phyloP scores from a whole-genome alignment of 2,329 filamentous ascomycete genomes.

The Trichoderma afroharzianum region DNA sequence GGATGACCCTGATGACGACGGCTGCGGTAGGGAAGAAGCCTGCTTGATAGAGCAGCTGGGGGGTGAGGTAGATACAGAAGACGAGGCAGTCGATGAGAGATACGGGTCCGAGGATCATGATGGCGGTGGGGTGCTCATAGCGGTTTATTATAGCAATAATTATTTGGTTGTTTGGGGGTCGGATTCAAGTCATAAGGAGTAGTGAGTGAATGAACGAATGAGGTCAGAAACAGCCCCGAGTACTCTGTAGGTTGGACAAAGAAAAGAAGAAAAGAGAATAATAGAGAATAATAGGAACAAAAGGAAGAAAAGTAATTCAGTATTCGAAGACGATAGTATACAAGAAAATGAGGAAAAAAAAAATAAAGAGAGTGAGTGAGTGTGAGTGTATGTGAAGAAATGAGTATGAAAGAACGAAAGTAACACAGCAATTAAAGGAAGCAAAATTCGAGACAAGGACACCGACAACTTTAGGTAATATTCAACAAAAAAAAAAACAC shows the following conservation, averaged over 20 bases:
- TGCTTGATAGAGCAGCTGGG: constrained; percentile 66
- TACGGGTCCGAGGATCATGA: constrained; percentile 71
- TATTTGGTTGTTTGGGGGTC: background rate
- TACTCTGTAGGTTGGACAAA: background rate
- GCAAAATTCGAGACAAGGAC: background rate
- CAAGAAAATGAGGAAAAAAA: background rate
- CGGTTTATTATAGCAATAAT: background rate
- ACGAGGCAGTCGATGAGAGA: constrained; percentile 72
- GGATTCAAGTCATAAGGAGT: background rate
- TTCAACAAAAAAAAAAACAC: background rate
- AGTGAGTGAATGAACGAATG: background rate
- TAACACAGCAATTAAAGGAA: background rate
- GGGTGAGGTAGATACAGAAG: constrained; percentile 67
- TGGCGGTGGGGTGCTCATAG: constrained; percentile 20
- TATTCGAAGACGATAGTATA: background rate
- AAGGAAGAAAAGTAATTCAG: background rate
- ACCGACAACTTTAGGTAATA: background rate
- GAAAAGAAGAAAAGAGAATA: background rate
- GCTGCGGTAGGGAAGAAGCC: constrained; percentile 56
- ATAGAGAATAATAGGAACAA: background rate
- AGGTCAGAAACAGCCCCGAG: background rate
- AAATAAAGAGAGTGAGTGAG: background rate
- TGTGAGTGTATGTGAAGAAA: background rate
- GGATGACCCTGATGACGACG: constrained; percentile 60
- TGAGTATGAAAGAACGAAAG: background rate